These are phyloP conservation scores for Trichothecium sympodiale DNA, from an alignment of 2,329 filamentous ascomycete genomes.

Conservation along the genomic window DNA sequence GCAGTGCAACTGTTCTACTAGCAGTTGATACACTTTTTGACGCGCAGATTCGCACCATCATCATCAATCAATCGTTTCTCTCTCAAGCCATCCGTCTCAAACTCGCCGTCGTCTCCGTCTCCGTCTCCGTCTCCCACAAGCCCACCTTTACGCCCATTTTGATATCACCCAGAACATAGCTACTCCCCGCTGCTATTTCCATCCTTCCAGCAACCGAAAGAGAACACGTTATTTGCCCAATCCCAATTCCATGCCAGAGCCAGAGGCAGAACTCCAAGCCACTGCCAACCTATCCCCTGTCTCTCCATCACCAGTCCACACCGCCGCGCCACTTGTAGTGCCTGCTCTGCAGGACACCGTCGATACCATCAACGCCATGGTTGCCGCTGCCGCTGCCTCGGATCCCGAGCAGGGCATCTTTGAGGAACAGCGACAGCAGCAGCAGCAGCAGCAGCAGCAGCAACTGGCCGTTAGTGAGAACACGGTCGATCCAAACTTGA, in stretches of 20 bases:
- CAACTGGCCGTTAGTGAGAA: slow-evolving; percentile 10
- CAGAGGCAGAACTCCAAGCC: slow-evolving; percentile 36
- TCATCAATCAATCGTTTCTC: background rate
- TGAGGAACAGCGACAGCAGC: background rate
- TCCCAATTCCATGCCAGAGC: slow-evolving; percentile 31
- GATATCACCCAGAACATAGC: too few relatives aligned
- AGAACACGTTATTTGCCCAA: too few relatives aligned
- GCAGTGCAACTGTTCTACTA: too few relatives aligned
- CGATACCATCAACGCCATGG: slow-evolving; percentile 37
- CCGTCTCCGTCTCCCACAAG: background rate
- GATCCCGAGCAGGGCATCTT: slow-evolving; percentile 9
- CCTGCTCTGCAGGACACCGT: slow-evolving; percentile 41
- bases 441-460: slow-evolving; percentile 17
- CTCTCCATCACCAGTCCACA: slow-evolving; percentile 37
- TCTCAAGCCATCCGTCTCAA: background rate
- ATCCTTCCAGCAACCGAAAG: background rate
- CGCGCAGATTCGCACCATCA: background rate
- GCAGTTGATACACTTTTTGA: too few relatives aligned
- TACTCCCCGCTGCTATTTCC: background rate
- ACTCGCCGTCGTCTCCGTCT: background rate
- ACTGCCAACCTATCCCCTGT: slow-evolving; percentile 41
- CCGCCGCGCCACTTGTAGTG: slow-evolving; percentile 33
- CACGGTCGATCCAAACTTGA: slow-evolving; percentile 1
- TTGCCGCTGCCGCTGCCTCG: slow-evolving; percentile 21
- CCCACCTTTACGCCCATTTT: background rate